phyloP scores from a whole-genome alignment of 2,329 filamentous ascomycete species.

The Cladorrhinum sp. region DNA sequence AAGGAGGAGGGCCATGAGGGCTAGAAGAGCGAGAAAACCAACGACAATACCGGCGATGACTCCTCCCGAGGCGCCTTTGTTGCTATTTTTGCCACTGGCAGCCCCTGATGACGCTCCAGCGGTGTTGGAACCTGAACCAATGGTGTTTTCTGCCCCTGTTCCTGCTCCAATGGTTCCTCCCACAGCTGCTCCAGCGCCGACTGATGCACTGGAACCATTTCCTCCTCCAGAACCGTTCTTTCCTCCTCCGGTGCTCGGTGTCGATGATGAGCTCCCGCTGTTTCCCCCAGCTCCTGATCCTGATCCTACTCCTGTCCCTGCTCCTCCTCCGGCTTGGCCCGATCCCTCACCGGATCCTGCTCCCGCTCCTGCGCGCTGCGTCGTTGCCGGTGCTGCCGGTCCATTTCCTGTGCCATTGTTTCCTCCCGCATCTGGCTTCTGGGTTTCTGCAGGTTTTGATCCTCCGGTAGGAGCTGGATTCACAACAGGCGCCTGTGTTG shows the following conservation, averaged over 20 bases:
- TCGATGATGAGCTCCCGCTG: neutral
- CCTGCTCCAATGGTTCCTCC: neutral
- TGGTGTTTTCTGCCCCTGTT: neutral
- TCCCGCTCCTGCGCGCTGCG: neutral
- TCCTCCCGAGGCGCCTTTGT: neutral
- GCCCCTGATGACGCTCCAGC: neutral
- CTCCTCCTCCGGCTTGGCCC: neutral
- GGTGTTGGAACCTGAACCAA: neutral
- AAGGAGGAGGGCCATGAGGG: conserved; percentile 16
- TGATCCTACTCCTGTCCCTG: neutral
- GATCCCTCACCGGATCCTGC: neutral
- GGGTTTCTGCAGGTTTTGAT: neutral
- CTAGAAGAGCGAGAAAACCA: conserved; percentile 7
- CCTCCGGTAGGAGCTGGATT: neutral
- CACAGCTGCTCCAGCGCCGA: neutral
- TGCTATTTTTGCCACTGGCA: neutral
- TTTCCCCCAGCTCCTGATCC: neutral
- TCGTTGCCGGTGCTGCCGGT: neutral
- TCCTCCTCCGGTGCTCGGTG: neutral
- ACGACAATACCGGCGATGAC: conserved; percentile 18
- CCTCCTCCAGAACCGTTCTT: neutral
- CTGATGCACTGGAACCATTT: neutral
- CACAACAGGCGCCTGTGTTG: neutral
- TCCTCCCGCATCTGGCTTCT: neutral
- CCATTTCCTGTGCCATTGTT: neutral